phyloP scores from a whole-genome alignment of 768 basidiomycete genomes.

The Serpula lacrymans region DNA sequence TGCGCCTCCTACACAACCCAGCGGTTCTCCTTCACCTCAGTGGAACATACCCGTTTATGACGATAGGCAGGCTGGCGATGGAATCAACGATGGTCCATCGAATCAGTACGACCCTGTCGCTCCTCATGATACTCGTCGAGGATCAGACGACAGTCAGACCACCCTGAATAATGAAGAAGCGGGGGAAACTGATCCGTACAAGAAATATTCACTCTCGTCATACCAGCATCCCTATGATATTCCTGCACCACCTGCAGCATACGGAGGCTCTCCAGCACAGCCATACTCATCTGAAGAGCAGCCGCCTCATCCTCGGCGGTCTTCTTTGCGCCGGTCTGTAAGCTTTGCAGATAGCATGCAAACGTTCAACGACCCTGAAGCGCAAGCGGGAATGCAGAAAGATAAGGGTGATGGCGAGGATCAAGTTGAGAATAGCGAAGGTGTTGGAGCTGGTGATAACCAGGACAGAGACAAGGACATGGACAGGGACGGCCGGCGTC shows the following conservation, averaged over 20 bases:
- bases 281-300: constrained; percentile 8
- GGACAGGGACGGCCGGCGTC: constrained; percentile 20
- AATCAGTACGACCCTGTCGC: constrained; percentile 14
- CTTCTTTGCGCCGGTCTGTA: constrained; percentile 28
- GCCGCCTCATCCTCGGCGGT: constrained; percentile 10
- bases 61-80: constrained; percentile 3
- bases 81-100: constrained; percentile 14
- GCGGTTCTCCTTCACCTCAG: too few species aligned
- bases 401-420: constrained; percentile 16
- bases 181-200: constrained; percentile 24
- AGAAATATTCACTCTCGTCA: constrained; percentile 49
- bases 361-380: constrained; percentile 20
- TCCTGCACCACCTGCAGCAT: constrained; percentile 44
- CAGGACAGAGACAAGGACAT: constrained; percentile 11
- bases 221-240: constrained; percentile 64
- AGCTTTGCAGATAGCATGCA: constrained; percentile 35
- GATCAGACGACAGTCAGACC: constrained; percentile 34
- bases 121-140: constrained; percentile 18
- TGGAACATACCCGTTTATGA: constrained; percentile 3
- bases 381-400: constrained; percentile 10
- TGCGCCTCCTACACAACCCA: constrained; percentile 22
- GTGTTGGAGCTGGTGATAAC: too few species aligned
- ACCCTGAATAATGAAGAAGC: constrained; percentile 29
- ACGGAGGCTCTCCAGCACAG: constrained; percentile 24
- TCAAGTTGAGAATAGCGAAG: constrained; percentile 6